phyloP scores from a whole-genome alignment of 768 basidiomycete species.

The Rhodotorula paludigena region DNA sequence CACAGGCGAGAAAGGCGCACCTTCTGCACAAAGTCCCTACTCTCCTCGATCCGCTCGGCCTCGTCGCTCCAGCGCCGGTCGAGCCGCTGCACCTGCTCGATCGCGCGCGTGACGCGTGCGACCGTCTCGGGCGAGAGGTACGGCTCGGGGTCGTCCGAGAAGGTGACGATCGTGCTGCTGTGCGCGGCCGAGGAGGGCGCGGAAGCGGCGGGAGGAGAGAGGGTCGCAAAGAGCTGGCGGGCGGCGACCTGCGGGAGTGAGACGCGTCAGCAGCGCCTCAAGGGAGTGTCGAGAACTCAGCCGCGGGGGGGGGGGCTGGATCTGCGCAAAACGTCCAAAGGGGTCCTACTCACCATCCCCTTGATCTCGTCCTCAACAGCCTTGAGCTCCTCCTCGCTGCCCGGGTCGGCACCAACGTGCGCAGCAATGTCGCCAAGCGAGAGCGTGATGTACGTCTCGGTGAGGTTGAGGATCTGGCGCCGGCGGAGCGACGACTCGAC shows the following conservation, averaged over 20 bases:
- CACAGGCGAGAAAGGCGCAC: constrained; percentile 45
- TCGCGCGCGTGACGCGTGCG: constrained; percentile 54
- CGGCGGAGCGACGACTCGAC: constrained; percentile 66
- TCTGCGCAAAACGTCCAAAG: too few relatives aligned
- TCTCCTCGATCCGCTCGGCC: constrained; percentile 51
- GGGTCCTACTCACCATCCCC: constrained; percentile 67
- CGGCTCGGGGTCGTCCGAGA: constrained; percentile 35
- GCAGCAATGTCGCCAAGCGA: constrained; percentile 66
- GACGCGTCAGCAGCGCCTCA: background rate
- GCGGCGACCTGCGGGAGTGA: constrained; percentile 58
- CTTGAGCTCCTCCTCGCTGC: constrained; percentile 38
- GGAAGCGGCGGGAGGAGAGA: constrained; percentile 50
- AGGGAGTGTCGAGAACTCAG: too few relatives aligned
- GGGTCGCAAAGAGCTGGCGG: constrained; percentile 63
- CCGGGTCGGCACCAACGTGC: constrained; percentile 45
- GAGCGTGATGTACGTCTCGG: constrained; percentile 74
- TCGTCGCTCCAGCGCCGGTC: constrained; percentile 5
- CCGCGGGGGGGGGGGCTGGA: too few relatives aligned
- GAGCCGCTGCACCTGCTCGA: constrained; percentile 48
- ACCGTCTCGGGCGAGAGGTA: constrained; percentile 59
- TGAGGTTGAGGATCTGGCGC: constrained; percentile 74
- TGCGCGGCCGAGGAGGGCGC: background rate
- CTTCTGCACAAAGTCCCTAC: constrained; percentile 70
- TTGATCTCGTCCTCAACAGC: constrained; percentile 58
- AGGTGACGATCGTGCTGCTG: constrained; percentile 14